Base-by-base conservation (phyloP, 306 rosid species). In the Trifolium subterraneum region DNA sequence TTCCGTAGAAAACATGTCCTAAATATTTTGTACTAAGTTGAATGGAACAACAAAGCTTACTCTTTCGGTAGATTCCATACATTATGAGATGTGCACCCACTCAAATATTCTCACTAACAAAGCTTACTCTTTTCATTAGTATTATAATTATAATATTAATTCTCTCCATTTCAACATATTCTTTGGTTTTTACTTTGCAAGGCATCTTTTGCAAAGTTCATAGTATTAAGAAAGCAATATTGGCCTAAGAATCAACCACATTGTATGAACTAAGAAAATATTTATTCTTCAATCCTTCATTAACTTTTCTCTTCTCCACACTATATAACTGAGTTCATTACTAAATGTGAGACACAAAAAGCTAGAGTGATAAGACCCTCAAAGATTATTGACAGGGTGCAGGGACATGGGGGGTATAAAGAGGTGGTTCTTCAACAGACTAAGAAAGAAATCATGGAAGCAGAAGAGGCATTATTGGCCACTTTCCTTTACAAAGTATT, bases 391-490 rank as follows among this genome's bases (percentile, higher is more conserved):
- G 70, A 16, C 29, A 62, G 47, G 23, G 64, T 66, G 64, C 14
- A 33, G 47, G 39, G 23, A 16, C 15, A 72, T 75, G 83, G 23
- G 22, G 13, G 60, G 66, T n/a, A 83, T 81, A 83, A 88, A 82
- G 79, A 82, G 68, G 71, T 83, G 89, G 96, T 70, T 85, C 68
- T 86, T 88, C 73, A 85, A 59, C 84, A 73, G 71, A 78, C 75
- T 79, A 25, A 86, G 78, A 79, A 86, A 72, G 61, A 77, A 76
- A 44, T 73, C 84, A 9, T 39, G 54, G 72, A 85, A 59, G 69
- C 78, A 59, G 81, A 93, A 78, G 81, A 73, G 70, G 15, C 55
- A 84, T 75, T 76, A 42, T 65, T 20, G 86, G 69, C 84, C 80
- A n/a, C 12, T 84, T 11, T 81, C 86, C 2, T 82, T 90, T 67